Conservation (phyloP, 2,329 filamentous ascomycete species). For the Raffaelea deltoideospora region DNA sequence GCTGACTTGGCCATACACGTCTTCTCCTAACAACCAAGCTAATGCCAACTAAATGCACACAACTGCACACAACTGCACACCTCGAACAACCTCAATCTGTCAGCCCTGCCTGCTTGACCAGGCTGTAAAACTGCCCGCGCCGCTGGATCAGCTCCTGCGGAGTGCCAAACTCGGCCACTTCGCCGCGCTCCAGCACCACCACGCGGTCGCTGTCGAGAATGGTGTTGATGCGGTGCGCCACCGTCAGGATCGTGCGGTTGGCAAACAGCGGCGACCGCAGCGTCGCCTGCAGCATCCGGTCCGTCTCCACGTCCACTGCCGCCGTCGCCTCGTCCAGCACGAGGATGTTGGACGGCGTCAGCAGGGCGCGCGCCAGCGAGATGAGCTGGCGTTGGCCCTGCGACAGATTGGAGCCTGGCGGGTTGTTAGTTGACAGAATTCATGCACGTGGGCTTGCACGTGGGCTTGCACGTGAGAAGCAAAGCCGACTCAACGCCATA, state of each 20-base stretch:
- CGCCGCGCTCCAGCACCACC: constrained; percentile 80
- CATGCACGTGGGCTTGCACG: neutral
- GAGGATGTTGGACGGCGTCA: constrained; percentile 92
- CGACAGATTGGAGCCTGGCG: constrained; percentile 75
- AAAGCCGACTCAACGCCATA: no score
- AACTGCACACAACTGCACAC: neutral
- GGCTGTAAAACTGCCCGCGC: constrained; percentile 69
- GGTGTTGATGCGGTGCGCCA: constrained; percentile 95
- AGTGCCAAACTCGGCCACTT: constrained; percentile 84
- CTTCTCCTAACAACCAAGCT: no score
- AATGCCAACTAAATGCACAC: no score
- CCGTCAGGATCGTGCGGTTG: constrained; percentile 93
- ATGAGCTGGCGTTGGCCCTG: constrained; percentile 90
- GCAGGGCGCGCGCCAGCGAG: constrained; percentile 79
- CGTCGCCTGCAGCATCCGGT: constrained; percentile 49
- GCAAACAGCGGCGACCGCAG: constrained; percentile 55
- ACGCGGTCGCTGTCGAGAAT: constrained; percentile 83
- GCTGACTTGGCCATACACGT: no score
- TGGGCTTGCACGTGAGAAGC: no score
- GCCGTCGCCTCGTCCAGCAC: constrained; percentile 95
- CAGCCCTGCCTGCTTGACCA: constrained; percentile 84
- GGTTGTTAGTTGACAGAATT: neutral
- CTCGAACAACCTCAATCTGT: constrained; percentile 17
- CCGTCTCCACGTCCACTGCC: constrained; percentile 52
- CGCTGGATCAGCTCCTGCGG: constrained; percentile 62